phyloP scores from a whole-genome alignment of 23 red algal genomes.

The Gracilaria caudata region DNA sequence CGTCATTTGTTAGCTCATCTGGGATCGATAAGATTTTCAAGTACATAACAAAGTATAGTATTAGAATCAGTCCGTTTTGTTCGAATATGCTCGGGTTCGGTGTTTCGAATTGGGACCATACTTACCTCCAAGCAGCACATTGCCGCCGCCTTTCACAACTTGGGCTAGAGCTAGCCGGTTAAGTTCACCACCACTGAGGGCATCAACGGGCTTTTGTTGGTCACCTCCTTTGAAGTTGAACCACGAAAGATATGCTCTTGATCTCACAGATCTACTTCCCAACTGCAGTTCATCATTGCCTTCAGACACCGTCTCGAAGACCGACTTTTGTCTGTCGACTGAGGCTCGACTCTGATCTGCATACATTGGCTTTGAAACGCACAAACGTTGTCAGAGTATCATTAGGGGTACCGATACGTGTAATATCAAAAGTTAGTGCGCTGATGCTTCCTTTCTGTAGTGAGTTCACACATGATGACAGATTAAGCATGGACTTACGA shows the following conservation, averaged over 20 bases:
- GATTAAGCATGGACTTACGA: constrained; percentile 21
- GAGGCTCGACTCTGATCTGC: constrained; percentile 81
- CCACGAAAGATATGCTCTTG: constrained; percentile 90
- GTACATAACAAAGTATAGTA: neutral
- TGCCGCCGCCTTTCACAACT: constrained; percentile 81
- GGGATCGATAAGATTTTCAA: neutral
- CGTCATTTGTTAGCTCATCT: constrained; percentile 88
- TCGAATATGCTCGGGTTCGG: neutral
- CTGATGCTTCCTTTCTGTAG: neutral
- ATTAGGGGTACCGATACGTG: neutral
- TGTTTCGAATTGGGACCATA: neutral
- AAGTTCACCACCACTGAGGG: constrained; percentile 85
- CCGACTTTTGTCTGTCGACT: constrained; percentile 72
- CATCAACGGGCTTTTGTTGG: constrained; percentile 82
- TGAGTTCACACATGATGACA: neutral
- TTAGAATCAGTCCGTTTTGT: too few species aligned
- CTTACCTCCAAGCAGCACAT: constrained; percentile 82
- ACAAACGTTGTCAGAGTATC: neutral
- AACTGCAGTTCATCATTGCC: constrained; percentile 72
- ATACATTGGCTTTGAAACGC: constrained; percentile 78
- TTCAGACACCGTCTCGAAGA: constrained; percentile 81
- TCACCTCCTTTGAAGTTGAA: constrained; percentile 90
- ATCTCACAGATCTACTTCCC: constrained; percentile 69
- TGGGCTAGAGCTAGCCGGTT: constrained; percentile 83
- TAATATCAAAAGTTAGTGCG: neutral